Conservation (phyloP, 2,329 filamentous ascomycete species). For the Fusarium sp. region DNA sequence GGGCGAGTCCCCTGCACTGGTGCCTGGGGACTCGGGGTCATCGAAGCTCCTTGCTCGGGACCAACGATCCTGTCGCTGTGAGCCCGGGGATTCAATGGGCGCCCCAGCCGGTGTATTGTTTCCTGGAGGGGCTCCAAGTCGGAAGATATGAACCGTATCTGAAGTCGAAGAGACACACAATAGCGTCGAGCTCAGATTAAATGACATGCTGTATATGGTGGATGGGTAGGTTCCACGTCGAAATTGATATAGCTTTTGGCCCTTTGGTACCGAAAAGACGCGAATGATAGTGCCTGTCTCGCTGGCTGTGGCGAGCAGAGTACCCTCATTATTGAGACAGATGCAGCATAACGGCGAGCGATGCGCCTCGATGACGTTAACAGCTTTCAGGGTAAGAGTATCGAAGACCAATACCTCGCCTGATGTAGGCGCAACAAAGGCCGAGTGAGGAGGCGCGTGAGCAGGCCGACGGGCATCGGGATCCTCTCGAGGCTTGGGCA, state of each 20-base stretch:
- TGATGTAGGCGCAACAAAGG: conserved; percentile 83
- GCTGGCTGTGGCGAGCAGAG: conserved; percentile 89
- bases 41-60: conserved; percentile 64
- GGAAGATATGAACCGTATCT: conserved; percentile 97
- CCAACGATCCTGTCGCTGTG: conserved; percentile 62
- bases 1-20: conserved; percentile 64
- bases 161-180: conserved; percentile 96
- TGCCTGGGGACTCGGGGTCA: conserved; percentile 49
- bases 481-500: conserved; percentile 77
- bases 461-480: conserved; percentile 69
- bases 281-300: conserved; percentile 98
- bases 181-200: conserved; percentile 92
- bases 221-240: conserved; percentile 94
- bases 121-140: conserved; percentile 66
- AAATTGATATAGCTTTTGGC: conserved; percentile 95
- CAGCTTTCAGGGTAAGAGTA: conserved; percentile 85
- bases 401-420: conserved; percentile 96
- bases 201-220: conserved; percentile 98
- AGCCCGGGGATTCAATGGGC: conserved; percentile 52
- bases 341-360: conserved; percentile 91
- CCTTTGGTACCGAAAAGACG: conserved; percentile 91
- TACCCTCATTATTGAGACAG: conserved; percentile 91
- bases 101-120: conserved; percentile 49
- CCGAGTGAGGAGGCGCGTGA: conserved; percentile 84
- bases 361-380: conserved; percentile 96